phyloP scores from a whole-genome alignment of 78 protist genomes.

The Bodo saltans region DNA sequence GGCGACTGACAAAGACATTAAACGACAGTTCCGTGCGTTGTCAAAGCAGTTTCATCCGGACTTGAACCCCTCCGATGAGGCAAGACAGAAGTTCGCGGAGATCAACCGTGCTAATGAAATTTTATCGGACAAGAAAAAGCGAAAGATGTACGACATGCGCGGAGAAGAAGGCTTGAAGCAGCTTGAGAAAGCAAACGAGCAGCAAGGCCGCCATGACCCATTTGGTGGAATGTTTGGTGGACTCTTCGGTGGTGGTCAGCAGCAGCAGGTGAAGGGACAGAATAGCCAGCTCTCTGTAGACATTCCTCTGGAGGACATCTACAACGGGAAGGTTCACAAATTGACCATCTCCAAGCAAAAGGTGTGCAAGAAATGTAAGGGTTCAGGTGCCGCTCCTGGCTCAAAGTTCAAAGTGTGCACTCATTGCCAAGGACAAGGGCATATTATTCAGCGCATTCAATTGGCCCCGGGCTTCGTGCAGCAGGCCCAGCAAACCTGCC shows the following conservation, averaged over 20 bases:
- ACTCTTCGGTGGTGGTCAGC: not conserved
- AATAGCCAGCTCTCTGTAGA: slow-evolving; percentile 44
- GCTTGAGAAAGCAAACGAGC: not conserved
- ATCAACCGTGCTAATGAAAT: slow-evolving; percentile 64
- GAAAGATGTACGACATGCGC: slow-evolving; percentile 74
- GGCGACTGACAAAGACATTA: not conserved
- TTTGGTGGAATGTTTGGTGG: slow-evolving; percentile 27
- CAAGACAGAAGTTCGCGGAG: slow-evolving; percentile 1
- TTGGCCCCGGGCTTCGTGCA: slow-evolving; percentile 88
- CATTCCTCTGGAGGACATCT: slow-evolving; percentile 68
- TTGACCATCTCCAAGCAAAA: slow-evolving; percentile 36
- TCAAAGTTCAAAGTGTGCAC: slow-evolving; percentile 61
- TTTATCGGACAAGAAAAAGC: slow-evolving; percentile 73
- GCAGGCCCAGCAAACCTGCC: slow-evolving; percentile 69
- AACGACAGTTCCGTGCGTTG: not conserved
- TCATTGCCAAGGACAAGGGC: slow-evolving; percentile 77
- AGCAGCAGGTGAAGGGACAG: slow-evolving; percentile 38
- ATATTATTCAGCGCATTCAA: slow-evolving; percentile 59
- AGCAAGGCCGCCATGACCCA: not conserved
- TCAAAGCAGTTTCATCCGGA: slow-evolving; percentile 27
- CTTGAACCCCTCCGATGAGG: slow-evolving; percentile 5
- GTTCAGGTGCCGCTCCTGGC: slow-evolving; percentile 11
- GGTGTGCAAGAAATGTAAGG: slow-evolving; percentile 6
- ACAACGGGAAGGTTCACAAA: slow-evolving; percentile 17
- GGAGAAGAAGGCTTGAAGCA: slow-evolving; percentile 82